Conservation (phyloP, 1,139 yeast genomes). For the Schwanniomyces etchellsii region DNA sequence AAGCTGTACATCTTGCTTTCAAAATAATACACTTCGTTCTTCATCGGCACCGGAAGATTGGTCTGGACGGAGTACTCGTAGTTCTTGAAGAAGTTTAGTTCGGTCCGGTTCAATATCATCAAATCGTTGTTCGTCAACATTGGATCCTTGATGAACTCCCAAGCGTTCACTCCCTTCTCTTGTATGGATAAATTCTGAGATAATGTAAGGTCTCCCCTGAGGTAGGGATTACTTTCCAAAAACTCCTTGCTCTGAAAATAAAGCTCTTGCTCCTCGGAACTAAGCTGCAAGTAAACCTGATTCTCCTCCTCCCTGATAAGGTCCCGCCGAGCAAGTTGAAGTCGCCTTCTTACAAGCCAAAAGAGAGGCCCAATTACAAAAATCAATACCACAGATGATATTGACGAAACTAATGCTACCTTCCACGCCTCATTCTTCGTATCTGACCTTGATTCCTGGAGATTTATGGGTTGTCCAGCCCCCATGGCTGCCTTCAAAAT, state of each 20-base stretch:
- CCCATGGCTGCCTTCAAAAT: no score
- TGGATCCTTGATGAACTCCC: conserved; percentile 79
- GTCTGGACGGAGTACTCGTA: conserved; percentile 78
- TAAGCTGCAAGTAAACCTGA: conserved; percentile 53
- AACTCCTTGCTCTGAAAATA: conserved; percentile 66
- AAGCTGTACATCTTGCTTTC: conserved; percentile 63
- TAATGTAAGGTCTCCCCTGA: conserved; percentile 36
- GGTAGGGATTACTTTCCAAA: conserved; percentile 51
- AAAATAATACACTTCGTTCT: conserved; percentile 85
- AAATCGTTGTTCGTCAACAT: conserved; percentile 57
- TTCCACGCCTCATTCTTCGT: no score
- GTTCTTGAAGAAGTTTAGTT: conserved; percentile 64
- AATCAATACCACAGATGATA: conserved; percentile 1
- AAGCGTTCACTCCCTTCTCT: conserved; percentile 89
- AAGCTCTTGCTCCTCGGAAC: conserved; percentile 74
- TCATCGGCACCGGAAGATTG: conserved; percentile 80
- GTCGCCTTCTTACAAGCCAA: conserved; percentile 4
- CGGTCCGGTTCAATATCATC: conserved; percentile 65
- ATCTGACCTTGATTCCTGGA: no score
- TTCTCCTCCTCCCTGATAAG: conserved; percentile 58
- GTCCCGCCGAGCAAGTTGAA: conserved; percentile 40
- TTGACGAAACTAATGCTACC: no score
- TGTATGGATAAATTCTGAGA: conserved; percentile 62
- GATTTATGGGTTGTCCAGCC: no score
- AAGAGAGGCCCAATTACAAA: conserved; percentile 1